Percentiles rank a stretch among this genome's conserved stretches.
phyloP scores from a whole-genome alignment of 1,284 basidiomycete species.

The Cryptococcus neoformans region DNA sequence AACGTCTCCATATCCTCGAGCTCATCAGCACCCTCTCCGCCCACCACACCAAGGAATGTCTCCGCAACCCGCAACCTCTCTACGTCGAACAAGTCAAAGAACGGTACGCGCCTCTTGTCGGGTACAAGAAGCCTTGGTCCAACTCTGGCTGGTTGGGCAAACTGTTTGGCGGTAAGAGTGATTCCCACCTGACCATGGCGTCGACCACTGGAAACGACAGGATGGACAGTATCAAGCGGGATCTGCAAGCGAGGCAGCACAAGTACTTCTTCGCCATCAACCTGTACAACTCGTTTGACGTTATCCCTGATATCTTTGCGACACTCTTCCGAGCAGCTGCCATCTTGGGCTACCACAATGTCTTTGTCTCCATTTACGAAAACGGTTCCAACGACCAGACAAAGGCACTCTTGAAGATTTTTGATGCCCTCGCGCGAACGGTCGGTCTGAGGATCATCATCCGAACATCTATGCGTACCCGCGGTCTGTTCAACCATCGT shows the following conservation, averaged over 20 bases:
- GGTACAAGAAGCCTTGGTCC: constrained; percentile 62
- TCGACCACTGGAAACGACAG: constrained; percentile 54
- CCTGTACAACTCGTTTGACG: constrained; percentile 95
- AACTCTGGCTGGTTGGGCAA: constrained; percentile 60
- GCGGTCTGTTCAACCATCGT: constrained; percentile 95
- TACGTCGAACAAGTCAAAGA: constrained; percentile 80
- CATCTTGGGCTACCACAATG: constrained; percentile 90
- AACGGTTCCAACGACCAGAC: constrained; percentile 96
- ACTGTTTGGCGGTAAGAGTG: constrained; percentile 39
- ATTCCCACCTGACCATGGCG: constrained; percentile 44
- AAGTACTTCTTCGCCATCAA: constrained; percentile 99
- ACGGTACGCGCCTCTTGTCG: constrained; percentile 76
- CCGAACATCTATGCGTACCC: constrained; percentile 79
- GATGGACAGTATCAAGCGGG: constrained; percentile 51
- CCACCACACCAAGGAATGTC: constrained; percentile 88
- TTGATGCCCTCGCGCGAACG: constrained; percentile 80
- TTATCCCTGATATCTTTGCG: constrained; percentile 92
- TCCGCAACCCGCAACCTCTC: constrained; percentile 71
- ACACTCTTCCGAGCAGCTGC: constrained; percentile 89
- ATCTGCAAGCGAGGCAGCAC: constrained; percentile 61
- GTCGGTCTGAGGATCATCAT: constrained; percentile 89
- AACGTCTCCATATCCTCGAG: constrained; percentile 78
- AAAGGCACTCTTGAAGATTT: constrained; percentile 86
- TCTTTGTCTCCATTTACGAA: constrained; percentile 96
- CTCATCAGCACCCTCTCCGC: constrained; percentile 79